These are phyloP conservation scores for Rhodotorula sp. DNA, from an alignment of 1,284 basidiomycete genomes.

Conservation along the genomic window DNA sequence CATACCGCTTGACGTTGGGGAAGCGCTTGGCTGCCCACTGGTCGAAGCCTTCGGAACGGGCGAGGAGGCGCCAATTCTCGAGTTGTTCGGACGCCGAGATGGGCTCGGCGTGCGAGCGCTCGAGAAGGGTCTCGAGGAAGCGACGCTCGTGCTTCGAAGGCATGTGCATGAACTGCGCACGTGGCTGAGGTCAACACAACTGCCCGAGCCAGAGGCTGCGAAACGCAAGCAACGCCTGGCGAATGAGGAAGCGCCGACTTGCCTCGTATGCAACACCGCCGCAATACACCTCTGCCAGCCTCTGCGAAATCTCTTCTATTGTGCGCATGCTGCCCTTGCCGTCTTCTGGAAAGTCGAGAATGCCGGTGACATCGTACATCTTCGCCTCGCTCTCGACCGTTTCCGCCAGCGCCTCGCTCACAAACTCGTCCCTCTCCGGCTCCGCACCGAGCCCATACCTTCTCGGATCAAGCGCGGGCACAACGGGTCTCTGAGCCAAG, in stretches of 20 bases:
- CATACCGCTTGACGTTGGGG: constrained; percentile 77
- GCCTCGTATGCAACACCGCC: constrained; percentile 72
- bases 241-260: background rate
- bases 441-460: constrained; percentile 74
- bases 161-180: constrained; percentile 72
- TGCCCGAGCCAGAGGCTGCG: background rate
- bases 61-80: constrained; percentile 67
- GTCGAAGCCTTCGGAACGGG: constrained; percentile 75
- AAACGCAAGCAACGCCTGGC: background rate
- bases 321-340: constrained; percentile 60
- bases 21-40: constrained; percentile 77
- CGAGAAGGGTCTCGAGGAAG: constrained; percentile 81
- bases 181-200: background rate
- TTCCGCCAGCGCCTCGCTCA: constrained; percentile 45
- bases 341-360: constrained; percentile 33
- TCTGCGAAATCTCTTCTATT: constrained; percentile 65
- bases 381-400: background rate
- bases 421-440: constrained; percentile 63
- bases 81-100: constrained; percentile 52
- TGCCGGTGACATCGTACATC: constrained; percentile 26
- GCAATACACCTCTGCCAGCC: constrained; percentile 71
- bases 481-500: constrained; percentile 76
- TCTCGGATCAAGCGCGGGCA: constrained; percentile 71
- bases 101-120: constrained; percentile 58
- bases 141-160: constrained; percentile 72